phyloP scores from a whole-genome alignment of 352 stramenopile species.

The Phytophthora agathidicida region DNA sequence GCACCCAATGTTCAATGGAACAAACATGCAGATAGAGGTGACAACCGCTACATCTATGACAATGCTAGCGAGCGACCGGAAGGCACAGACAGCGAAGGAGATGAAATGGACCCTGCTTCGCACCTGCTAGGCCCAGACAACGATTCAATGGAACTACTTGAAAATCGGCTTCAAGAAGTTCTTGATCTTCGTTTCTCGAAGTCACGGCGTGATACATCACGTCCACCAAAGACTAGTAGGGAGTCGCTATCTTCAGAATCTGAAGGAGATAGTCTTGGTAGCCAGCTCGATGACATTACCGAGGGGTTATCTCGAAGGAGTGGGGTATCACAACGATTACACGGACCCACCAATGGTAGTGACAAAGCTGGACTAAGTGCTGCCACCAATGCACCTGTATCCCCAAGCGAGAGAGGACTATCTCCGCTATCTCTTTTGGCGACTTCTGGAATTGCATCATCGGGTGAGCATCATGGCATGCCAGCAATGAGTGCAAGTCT shows the following conservation, averaged over 20 bases:
- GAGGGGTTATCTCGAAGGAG: neutral
- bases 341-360: neutral
- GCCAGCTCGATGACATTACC: slow-evolving; percentile 2
- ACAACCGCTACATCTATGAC: neutral
- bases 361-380: neutral
- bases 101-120: neutral
- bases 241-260: neutral
- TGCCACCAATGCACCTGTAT: neutral
- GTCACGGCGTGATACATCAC: neutral
- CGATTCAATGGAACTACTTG: slow-evolving; percentile 30
- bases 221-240: neutral
- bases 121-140: neutral
- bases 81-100: slow-evolving; percentile 11
- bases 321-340: neutral
- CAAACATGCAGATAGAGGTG: neutral
- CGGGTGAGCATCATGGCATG: neutral
- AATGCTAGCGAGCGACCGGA: slow-evolving; percentile 7
- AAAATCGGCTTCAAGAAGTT: slow-evolving; percentile 41
- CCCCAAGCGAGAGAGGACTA: slow-evolving; percentile 1
- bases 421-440: neutral
- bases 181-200: slow-evolving; percentile 27
- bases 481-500: neutral
- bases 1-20: neutral
- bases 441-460: neutral
- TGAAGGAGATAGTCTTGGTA: slow-evolving; percentile 1